Conservation (phyloP, 2,329 filamentous ascomycete species). For the Trichoderma cornu-damae region DNA sequence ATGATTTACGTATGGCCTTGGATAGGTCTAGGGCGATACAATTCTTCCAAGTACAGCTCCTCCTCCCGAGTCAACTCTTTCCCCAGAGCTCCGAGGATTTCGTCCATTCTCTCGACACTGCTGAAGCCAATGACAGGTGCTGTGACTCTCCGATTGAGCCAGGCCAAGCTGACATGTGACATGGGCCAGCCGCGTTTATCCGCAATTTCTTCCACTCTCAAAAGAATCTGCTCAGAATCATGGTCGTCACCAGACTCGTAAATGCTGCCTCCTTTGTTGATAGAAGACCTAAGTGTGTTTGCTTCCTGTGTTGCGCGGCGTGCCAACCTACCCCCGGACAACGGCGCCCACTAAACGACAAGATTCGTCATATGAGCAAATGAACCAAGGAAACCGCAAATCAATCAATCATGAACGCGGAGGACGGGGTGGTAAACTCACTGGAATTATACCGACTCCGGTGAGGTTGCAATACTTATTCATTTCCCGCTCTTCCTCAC, state of each 20-base stretch:
- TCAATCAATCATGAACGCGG: background rate
- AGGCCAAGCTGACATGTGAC: conserved; percentile 52
- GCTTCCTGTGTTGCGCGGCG: conserved; percentile 29
- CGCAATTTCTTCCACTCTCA: conserved; percentile 47
- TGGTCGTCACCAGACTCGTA: background rate
- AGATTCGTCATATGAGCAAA: too few relatives aligned
- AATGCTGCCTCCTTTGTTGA: background rate
- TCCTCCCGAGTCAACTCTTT: conserved; percentile 53
- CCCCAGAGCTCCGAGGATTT: conserved; percentile 45
- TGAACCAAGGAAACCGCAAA: too few relatives aligned
- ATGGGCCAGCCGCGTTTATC: conserved; percentile 53
- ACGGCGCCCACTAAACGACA: conserved; percentile 5
- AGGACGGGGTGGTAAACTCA: background rate
- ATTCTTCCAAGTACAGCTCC: conserved; percentile 55
- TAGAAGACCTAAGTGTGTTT: conserved; percentile 22
- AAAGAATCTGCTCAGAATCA: conserved; percentile 26
- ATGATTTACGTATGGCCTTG: conserved; percentile 34
- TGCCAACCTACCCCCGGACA: conserved; percentile 22
- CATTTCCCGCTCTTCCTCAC: conserved; percentile 51
- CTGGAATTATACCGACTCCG: conserved; percentile 20
- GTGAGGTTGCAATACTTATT: conserved; percentile 27
- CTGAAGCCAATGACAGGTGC: conserved; percentile 59
- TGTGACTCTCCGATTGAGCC: conserved; percentile 49
- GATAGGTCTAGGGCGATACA: conserved; percentile 51
- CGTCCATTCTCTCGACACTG: conserved; percentile 53